Evolutionary conservation across 192 early-diverging fungal species (phyloP), one percentile per base, ranked within the genome.

Genomic region (Rhizoclosmatium globosum): DNA sequence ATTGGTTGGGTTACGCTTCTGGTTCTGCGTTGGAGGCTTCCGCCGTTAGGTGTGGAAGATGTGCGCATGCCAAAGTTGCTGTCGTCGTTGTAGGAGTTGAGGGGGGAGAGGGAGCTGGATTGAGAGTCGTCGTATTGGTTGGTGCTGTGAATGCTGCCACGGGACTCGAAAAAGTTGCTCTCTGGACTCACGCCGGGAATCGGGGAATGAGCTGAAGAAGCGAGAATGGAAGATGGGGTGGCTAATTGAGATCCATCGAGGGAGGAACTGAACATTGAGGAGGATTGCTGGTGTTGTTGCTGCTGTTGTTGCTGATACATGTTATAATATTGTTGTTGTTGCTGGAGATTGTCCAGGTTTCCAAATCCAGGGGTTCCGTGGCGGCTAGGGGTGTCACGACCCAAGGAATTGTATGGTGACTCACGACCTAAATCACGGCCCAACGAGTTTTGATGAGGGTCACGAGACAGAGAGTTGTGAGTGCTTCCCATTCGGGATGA

Each of bases 1-100:
- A 74, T 38, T 7, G 72, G 72, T 48, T 74, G 72, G 17, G 72
- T 74, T 11, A 62, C 72, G 38, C 72, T 74, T 43, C 72, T 23
- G 1, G 72, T 74, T 6, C 72, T 15, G 2, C 72, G 72, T 44
- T 74, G 72, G 11, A 39, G 11, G 39, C 15, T 46, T 19, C 42
- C 13, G 17, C n/a, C 62, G 39, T 38, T 39, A 38, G 62, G 11
- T 11, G 21, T 11, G 6, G 67, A 15, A 2, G 67, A 42, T 56
- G 53, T 56, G 53, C 53, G 53, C 19, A n/a, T 56, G 1, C 11
- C 53, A 56, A n/a, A 9, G 53, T 15, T 56, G 53, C 4, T 56
- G 23, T 71, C 69, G 21, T 71, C 69, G 9, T 4, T n/a, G 21
- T 53, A 71, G 15, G 66, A 46, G 13, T 7, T 19, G 19, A 68